Conservation (phyloP, 768 basidiomycete species). For the Termitomyces sp. region DNA sequence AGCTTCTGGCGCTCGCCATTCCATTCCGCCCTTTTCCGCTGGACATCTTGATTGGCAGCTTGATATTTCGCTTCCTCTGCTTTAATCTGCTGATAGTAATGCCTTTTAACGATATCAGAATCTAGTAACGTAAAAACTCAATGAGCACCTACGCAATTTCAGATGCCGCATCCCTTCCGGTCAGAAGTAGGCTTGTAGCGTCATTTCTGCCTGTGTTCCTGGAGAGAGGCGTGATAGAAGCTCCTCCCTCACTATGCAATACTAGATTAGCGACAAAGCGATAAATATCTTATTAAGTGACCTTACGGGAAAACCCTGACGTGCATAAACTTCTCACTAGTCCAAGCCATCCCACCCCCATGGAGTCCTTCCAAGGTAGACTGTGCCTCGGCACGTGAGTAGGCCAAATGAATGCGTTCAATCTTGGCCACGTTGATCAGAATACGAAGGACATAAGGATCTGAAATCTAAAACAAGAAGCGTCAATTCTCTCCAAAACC, state of each 20-base stretch:
- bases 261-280: neutral
- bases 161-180: constrained; percentile 41
- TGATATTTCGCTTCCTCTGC: constrained; percentile 32
- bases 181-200: constrained; percentile 46
- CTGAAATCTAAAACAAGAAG: constrained; percentile 50
- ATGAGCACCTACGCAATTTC: constrained; percentile 38
- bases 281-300: neutral
- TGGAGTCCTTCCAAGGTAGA: constrained; percentile 33
- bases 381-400: constrained; percentile 60
- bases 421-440: constrained; percentile 72
- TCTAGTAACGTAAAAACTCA: too few relatives aligned
- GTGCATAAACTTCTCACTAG: constrained; percentile 47
- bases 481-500: neutral
- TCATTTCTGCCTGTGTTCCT: constrained; percentile 17
- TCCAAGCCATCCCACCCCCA: constrained; percentile 56
- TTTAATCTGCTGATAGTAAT: constrained; percentile 34
- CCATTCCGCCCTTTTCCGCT: constrained; percentile 23
- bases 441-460: constrained; percentile 72
- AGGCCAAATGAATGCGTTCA: constrained; percentile 66
- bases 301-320: constrained; percentile 64
- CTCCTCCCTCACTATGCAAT: constrained; percentile 59
- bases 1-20: constrained; percentile 21
- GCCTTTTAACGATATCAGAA: constrained; percentile 25
- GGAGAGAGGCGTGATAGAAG: constrained; percentile 38
- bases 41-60: constrained; percentile 19